Conservation (phyloP, 148 eudicot species). For the Agrostemma githago region DNA sequence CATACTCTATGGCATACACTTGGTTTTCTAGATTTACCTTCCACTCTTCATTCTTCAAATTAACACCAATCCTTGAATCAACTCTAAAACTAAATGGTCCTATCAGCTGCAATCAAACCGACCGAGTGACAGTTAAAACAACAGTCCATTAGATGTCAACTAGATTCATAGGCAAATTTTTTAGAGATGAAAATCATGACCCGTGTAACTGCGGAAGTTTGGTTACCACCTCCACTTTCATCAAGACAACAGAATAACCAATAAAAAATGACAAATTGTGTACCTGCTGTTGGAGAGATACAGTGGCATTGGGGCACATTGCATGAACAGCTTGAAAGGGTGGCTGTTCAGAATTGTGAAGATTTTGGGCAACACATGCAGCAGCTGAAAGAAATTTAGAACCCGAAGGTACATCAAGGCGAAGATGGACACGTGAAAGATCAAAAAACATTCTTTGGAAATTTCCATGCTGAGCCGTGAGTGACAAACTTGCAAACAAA, state of each 20-base stretch:
- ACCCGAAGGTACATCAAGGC: slow-evolving; percentile 78
- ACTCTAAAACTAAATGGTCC: slow-evolving; percentile 87
- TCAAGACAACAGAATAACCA: neutral
- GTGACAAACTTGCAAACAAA: slow-evolving; percentile 50
- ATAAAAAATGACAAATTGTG: neutral
- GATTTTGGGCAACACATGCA: slow-evolving; percentile 47
- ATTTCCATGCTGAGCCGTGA: slow-evolving; percentile 81
- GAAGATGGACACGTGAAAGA: slow-evolving; percentile 59
- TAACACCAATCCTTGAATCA: slow-evolving; percentile 55
- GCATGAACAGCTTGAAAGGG: slow-evolving; percentile 52
- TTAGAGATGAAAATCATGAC: too few species aligned
- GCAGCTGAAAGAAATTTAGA: slow-evolving; percentile 61
- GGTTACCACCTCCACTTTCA: neutral
- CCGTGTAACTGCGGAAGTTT: too few species aligned
- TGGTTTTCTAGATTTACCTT: slow-evolving; percentile 50
- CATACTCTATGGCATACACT: slow-evolving; percentile 70
- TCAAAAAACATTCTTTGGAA: slow-evolving; percentile 67
- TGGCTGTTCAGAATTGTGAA: slow-evolving; percentile 48
- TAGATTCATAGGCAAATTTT: too few species aligned
- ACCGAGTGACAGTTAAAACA: neutral
- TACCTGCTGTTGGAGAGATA: slow-evolving; percentile 95
- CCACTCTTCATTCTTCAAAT: slow-evolving; percentile 42
- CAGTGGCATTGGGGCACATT: slow-evolving; percentile 49
- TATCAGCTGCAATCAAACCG: slow-evolving; percentile 49
- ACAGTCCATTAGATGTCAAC: too few species aligned